Percentiles rank a stretch among this genome's conserved stretches.
Conservation (phyloP, 2,329 filamentous ascomycete genomes). For the Cladophialophora exuberans region DNA sequence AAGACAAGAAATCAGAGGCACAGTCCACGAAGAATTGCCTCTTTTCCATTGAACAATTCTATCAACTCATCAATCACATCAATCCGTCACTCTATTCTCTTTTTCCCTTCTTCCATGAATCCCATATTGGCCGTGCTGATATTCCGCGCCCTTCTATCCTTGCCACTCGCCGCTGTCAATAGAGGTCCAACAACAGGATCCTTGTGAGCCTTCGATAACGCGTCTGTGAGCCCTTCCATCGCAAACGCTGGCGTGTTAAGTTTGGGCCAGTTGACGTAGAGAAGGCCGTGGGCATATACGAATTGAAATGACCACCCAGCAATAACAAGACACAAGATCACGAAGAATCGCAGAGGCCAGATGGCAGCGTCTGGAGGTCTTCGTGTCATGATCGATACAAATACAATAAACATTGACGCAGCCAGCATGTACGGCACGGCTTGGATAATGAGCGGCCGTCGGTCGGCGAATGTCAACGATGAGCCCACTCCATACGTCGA, state of each 20-base stretch:
- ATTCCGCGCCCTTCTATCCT: constrained; percentile 72
- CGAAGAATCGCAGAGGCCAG: constrained; percentile 81
- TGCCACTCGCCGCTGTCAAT: constrained; percentile 54
- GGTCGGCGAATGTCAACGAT: constrained; percentile 78
- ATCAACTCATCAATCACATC: constrained; percentile 26
- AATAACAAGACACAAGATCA: constrained; percentile 74
- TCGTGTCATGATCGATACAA: constrained; percentile 74
- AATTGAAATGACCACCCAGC: constrained; percentile 75
- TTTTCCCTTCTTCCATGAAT: constrained; percentile 95
- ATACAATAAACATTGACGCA: constrained; percentile 80
- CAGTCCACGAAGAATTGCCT: constrained; percentile 42
- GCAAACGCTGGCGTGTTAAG: constrained; percentile 87
- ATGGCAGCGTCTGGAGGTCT: constrained; percentile 72
- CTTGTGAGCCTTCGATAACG: constrained; percentile 78
- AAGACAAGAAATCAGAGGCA: no score
- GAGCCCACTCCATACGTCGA: constrained; percentile 71
- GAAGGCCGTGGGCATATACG: constrained; percentile 80
- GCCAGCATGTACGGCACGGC: constrained; percentile 89
- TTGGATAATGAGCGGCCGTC: constrained; percentile 83
- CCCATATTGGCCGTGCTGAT: constrained; percentile 80
- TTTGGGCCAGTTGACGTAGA: constrained; percentile 99
- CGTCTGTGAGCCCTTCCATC: constrained; percentile 84
- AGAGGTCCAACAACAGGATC: constrained; percentile 79
- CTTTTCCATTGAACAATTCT: constrained; percentile 43
- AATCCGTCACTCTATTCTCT: constrained; percentile 74